Conservation (phyloP, 306 rosid species). For the Amphicarpaea edgeworthii region DNA sequence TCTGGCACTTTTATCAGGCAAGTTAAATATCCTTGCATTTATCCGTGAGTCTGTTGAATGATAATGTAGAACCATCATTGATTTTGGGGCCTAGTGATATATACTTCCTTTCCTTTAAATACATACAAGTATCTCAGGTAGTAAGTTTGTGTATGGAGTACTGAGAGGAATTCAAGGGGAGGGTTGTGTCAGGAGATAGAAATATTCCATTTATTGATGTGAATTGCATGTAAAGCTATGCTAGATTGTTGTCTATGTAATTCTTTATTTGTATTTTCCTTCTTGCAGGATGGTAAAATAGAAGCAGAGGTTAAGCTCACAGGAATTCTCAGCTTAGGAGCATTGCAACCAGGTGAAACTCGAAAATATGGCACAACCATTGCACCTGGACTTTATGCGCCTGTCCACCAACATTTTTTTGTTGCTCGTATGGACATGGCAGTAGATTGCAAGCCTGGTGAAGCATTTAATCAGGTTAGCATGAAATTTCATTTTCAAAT, state of each 20-base stretch:
- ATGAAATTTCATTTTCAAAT: not conserved
- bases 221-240: not conserved
- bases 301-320: slow-evolving; percentile 90
- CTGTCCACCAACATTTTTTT: slow-evolving; percentile 85
- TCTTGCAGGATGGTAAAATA: slow-evolving; percentile 77
- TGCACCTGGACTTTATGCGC: slow-evolving; percentile 87
- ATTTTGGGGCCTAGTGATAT: slow-evolving; percentile 26
- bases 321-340: slow-evolving; percentile 85
- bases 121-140: slow-evolving; percentile 16
- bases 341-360: slow-evolving; percentile 79
- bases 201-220: not conserved
- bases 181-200: no score
- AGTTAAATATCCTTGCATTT: slow-evolving; percentile 46
- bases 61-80: slow-evolving; percentile 34
- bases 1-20: slow-evolving; percentile 89
- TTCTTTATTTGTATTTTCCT: slow-evolving; percentile 21
- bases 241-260: not conserved
- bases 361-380: slow-evolving; percentile 87
- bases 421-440: slow-evolving; percentile 94
- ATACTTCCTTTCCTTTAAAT: not conserved
- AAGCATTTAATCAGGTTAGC: slow-evolving; percentile 79
- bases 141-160: slow-evolving; percentile 7
- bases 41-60: slow-evolving; percentile 9
- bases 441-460: slow-evolving; percentile 87
- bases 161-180: slow-evolving; percentile 3